These are phyloP conservation scores for Pisolithus albus DNA, from an alignment of 768 basidiomycete species.

Conservation along the genomic window DNA sequence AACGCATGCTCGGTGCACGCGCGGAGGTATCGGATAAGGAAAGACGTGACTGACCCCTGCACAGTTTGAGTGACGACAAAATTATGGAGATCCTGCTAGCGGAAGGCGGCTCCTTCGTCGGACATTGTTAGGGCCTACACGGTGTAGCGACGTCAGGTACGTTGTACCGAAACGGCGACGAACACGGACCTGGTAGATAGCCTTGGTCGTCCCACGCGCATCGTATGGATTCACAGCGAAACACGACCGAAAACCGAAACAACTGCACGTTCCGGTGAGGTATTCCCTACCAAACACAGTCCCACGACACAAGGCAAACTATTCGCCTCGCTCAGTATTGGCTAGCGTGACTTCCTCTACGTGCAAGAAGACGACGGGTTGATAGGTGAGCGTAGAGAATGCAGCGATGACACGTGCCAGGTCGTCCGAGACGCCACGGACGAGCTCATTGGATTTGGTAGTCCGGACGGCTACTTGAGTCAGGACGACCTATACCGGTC, in stretches of 20 bases:
- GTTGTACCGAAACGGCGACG: neutral
- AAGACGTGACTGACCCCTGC: no score
- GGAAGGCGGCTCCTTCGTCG: no score
- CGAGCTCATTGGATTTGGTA: slow-evolving; percentile 65
- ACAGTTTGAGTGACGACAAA: no score
- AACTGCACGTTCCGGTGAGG: slow-evolving; percentile 85
- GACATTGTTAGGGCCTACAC: no score
- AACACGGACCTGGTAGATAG: slow-evolving; percentile 47
- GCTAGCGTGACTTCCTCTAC: slow-evolving; percentile 79
- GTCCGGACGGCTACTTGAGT: slow-evolving; percentile 86
- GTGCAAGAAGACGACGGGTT: slow-evolving; percentile 81
- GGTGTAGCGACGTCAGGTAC: no score
- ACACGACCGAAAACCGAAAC: slow-evolving; percentile 76
- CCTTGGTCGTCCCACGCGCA: slow-evolving; percentile 69
- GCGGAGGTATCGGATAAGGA: no score
- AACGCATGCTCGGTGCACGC: slow-evolving; percentile 59
- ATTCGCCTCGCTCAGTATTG: slow-evolving; percentile 79
- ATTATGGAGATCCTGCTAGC: no score
- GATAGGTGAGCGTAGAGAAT: slow-evolving; percentile 81
- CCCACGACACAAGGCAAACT: neutral
- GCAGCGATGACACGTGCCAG: slow-evolving; percentile 77
- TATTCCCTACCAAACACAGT: slow-evolving; percentile 18
- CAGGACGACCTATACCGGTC: slow-evolving; percentile 52
- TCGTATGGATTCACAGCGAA: slow-evolving; percentile 87
- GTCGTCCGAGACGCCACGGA: slow-evolving; percentile 62